Evolutionary conservation across 2,329 filamentous ascomycete species (phyloP), one percentile per base, ranked within the genome.

Genomic region (Cylindrodendrum hubeiense): DNA sequence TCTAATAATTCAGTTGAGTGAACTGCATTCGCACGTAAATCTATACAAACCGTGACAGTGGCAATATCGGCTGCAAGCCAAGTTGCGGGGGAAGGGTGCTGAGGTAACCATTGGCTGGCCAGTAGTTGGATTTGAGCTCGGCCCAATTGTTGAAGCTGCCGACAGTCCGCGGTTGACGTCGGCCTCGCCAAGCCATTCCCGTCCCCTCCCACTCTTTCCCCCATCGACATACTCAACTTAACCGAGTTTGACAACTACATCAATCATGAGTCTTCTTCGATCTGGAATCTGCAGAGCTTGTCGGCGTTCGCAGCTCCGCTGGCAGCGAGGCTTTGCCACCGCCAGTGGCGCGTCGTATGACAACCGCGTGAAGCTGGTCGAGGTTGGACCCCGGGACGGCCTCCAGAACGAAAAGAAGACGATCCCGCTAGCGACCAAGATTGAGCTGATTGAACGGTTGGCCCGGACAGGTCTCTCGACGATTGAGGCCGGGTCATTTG

Each of bases 381-480:
- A 97, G 82, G 93, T 97, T 67, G 93, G 93, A 9, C 93, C 93
- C 34, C 86, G 93, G 69, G 93, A 97, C 82, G 93, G 93, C n/a
- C 81, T 97, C 57, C 93, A 97, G 77, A 97, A 96, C 76, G 92
- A 96, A 82, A 92, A 92, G 80, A 87, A 84, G 68, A 84, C 84
- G 28, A 91, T 97, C 68, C 84, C 92, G 0, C 82, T 93, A 12
- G 83, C 85, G 7, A 94, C 90, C 3, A 97, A 97, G 79, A 87
- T 95, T 60, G 89, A 94, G 70, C 80, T 97, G 57, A 92, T 97
- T 41, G 86, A 90, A 70, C 84, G 88, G 65, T 82, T 97, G 66
- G 88, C 90, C 34, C 81, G 82, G 67, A 91, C 92, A 0, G 93
- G 93, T 0, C 78, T 96, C 44, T 82, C 83, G 6, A 90, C 90